Evolutionary conservation across 1,284 basidiomycete genomes (phyloP), one percentile per base, ranked within the genome.

Genomic region (Pseudozyma hubeiensis): DNA sequence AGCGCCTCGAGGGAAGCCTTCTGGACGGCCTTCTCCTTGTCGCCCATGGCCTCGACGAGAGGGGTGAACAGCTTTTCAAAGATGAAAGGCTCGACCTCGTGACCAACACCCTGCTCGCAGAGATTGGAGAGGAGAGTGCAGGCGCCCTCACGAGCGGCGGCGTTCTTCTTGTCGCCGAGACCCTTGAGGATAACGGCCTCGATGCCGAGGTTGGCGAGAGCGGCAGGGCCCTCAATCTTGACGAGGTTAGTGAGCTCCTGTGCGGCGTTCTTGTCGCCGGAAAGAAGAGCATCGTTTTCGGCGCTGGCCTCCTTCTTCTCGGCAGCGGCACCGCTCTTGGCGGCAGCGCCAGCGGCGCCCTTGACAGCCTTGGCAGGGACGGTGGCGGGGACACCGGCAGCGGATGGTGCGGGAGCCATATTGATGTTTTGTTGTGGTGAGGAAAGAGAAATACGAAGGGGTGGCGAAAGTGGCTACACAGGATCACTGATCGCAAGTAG

Each of bases 41-140:
- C 93, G 83, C 92, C 93, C 83, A 95, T 93, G 35, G 91, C 86
- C 87, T 98, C 97, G 81, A 96, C 88, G 81, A 99, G 91, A 74
- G 90, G 89, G 68, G 89, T 89, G 86, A 94, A 92, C 78, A 97
- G 88, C 78, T 92, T 84, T 78, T 91, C 89, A 87, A 98, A 92
- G 87, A 99, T 92, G 86, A 88, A 89, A 45, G 95, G 93, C 88
- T 99, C 97, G 77, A 98, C 90, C 74, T 92, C 90, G 86, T 90
- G 91, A 81, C 91, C 87, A 64, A 92, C 88, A 78, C 92, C 93
- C 85, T 90, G 90, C 81, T 91, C 88, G 86, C 93, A 88, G 67
- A 90, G 87, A 72, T 87, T 86, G 65, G 87, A 85, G 81, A 97
- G 86, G 78, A 92, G 90, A 37, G 65, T 59, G 64, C 75, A 77